These are phyloP conservation scores for Suhomyces coccinellae DNA, from an alignment of 1,139 yeast genomes.

Conservation along the genomic window DNA sequence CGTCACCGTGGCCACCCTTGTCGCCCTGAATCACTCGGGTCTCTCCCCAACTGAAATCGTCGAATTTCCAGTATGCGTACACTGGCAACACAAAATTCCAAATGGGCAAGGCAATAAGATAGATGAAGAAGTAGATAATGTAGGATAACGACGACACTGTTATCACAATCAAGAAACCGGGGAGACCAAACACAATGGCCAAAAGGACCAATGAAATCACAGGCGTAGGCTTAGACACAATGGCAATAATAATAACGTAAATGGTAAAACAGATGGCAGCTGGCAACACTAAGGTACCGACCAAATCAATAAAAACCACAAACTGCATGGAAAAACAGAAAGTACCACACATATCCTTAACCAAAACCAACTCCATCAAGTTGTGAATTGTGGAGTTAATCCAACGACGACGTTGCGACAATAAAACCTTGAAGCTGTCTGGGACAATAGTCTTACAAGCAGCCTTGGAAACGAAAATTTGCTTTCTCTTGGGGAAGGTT, in stretches of 20 bases:
- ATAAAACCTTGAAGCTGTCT: slow-evolving; percentile 70
- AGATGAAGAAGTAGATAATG: slow-evolving; percentile 78
- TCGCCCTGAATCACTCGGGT: slow-evolving; percentile 82
- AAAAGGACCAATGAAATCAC: slow-evolving; percentile 74
- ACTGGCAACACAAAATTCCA: slow-evolving; percentile 93
- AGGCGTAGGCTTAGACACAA: slow-evolving; percentile 82
- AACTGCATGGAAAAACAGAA: slow-evolving; percentile 98
- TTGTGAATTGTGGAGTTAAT: slow-evolving; percentile 96
- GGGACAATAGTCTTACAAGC: slow-evolving; percentile 95
- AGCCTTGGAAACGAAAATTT: slow-evolving; percentile 91
- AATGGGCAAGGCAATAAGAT: slow-evolving; percentile 80
- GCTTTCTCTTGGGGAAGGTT: slow-evolving; percentile 92
- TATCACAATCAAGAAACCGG: slow-evolving; percentile 82
- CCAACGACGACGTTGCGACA: slow-evolving; percentile 98
- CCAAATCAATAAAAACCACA: slow-evolving; percentile 79
- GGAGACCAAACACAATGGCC: slow-evolving; percentile 84
- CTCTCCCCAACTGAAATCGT: slow-evolving; percentile 98
- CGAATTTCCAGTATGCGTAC: slow-evolving; percentile 95
- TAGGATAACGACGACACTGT: slow-evolving; percentile 82
- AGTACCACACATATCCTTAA: slow-evolving; percentile 92
- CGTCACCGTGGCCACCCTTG: slow-evolving; percentile 62
- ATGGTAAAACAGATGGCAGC: slow-evolving; percentile 87
- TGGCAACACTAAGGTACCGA: slow-evolving; percentile 91
- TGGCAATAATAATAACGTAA: slow-evolving; percentile 76
- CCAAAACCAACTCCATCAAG: slow-evolving; percentile 84